These are phyloP conservation scores for Coemansia sp. DNA, from an alignment of 192 early-diverging fungal genomes.

Conservation along the genomic window DNA sequence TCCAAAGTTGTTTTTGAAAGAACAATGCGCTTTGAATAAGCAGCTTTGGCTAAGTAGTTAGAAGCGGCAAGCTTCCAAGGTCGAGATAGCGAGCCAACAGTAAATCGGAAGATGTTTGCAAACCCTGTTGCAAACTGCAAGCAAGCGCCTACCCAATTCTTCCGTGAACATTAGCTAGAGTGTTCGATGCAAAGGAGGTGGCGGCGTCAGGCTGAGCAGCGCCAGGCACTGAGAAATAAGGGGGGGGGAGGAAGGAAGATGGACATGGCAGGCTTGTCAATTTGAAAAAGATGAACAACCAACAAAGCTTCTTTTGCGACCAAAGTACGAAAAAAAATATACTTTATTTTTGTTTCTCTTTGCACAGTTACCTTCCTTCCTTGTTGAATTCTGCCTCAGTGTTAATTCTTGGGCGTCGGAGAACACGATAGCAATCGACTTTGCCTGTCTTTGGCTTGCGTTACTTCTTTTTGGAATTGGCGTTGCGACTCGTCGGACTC, in stretches of 20 bases:
- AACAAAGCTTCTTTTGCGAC: background rate
- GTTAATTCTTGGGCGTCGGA: background rate
- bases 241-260: background rate
- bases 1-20: too few species aligned
- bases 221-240: background rate
- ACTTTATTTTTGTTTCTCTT: background rate
- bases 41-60: too few species aligned
- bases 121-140: too few species aligned
- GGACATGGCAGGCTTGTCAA: background rate
- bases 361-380: background rate
- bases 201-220: too few species aligned
- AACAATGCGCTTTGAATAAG: too few species aligned
- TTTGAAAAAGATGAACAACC: background rate
- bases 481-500: conserved; percentile 1
- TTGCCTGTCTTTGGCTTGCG: background rate
- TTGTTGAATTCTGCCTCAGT: background rate
- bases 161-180: too few species aligned
- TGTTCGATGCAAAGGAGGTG: too few species aligned
- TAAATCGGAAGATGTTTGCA: too few species aligned
- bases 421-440: background rate
- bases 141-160: too few species aligned
- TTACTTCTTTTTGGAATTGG: background rate
- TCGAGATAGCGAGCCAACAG: too few species aligned
- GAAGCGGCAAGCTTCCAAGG: too few species aligned
- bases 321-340: background rate